Percentiles rank a stretch among this genome's conserved stretches.
Evolutionary conservation across 305 asterid genomes (phyloP).

Genomic region (Striga hermonthica): DNA sequence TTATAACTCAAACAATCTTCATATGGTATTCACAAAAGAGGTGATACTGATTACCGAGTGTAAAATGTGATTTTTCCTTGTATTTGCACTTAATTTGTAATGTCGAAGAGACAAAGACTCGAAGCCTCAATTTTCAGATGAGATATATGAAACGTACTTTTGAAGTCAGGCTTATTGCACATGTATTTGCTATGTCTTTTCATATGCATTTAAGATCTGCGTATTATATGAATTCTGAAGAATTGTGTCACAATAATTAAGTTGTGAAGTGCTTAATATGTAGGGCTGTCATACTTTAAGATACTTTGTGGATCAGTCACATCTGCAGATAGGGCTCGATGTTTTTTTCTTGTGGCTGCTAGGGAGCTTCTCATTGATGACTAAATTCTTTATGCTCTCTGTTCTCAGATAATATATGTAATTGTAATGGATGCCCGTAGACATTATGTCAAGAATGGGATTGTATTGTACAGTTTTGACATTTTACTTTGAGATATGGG

Average conservation of each 20-base stretch:
- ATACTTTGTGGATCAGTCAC: background rate
- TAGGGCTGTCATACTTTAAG: background rate
- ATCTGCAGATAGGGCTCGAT: background rate
- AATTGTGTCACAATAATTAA: background rate
- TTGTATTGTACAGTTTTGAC: too few species aligned
- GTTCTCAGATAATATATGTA: too few species aligned
- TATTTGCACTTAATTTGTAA: background rate
- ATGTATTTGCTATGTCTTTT: background rate
- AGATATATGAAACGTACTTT: background rate
- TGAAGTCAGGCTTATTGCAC: background rate
- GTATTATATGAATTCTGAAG: background rate
- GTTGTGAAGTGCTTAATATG: background rate
- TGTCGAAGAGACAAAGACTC: background rate
- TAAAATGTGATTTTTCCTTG: background rate
- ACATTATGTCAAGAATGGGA: too few species aligned
- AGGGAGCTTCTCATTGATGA: too few species aligned
- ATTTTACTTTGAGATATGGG: too few species aligned
- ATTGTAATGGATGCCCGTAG: too few species aligned
- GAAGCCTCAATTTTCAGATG: background rate
- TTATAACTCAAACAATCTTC: background rate
- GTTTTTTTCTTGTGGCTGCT: too few species aligned
- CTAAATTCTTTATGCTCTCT: too few species aligned
- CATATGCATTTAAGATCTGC: slow-evolving; percentile 1
- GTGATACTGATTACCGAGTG: too few species aligned
- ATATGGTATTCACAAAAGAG: background rate